phyloP scores from a whole-genome alignment of 2,329 filamentous ascomycete genomes.

The Helicocarpus griseus region DNA sequence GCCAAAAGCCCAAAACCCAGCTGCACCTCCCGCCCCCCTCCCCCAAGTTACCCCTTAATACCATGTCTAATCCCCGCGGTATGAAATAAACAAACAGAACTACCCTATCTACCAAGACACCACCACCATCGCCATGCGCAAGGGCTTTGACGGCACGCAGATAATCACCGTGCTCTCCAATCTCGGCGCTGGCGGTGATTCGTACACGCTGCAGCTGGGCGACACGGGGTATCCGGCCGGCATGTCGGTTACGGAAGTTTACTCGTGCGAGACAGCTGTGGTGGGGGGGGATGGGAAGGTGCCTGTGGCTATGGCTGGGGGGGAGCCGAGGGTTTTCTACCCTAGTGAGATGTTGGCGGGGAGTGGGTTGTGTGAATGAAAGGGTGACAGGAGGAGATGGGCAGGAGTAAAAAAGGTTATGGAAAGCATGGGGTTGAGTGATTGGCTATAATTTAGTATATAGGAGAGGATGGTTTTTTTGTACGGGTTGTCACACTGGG shows the following conservation, averaged over 20 bases:
- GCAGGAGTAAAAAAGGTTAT: background rate
- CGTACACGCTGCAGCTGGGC: slow-evolving; percentile 39
- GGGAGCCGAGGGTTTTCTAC: slow-evolving; percentile 17
- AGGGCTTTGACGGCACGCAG: slow-evolving; percentile 24
- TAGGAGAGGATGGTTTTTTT: background rate
- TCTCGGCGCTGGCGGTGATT: slow-evolving; percentile 29
- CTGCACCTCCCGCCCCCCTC: background rate
- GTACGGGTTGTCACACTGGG: too few relatives aligned
- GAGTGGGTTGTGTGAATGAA: slow-evolving; percentile 14
- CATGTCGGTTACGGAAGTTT: slow-evolving; percentile 23
- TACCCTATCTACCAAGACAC: slow-evolving; percentile 32
- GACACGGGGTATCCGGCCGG: slow-evolving; percentile 25
- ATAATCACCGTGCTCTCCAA: slow-evolving; percentile 35
- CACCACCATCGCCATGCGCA: slow-evolving; percentile 38
- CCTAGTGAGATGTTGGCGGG: slow-evolving; percentile 14
- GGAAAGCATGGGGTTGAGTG: background rate
- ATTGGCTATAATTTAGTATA: background rate
- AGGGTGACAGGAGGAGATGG: too few relatives aligned
- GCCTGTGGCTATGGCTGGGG: slow-evolving; percentile 13
- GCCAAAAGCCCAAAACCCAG: slow-evolving; percentile 4
- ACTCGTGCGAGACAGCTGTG: slow-evolving; percentile 22
- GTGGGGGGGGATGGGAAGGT: slow-evolving; percentile 13
- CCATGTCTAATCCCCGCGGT: background rate
- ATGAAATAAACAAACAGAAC: background rate
- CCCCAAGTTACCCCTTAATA: background rate